Conservation (phyloP, 345 rosid species). For the Lepidium aucheri region DNA sequence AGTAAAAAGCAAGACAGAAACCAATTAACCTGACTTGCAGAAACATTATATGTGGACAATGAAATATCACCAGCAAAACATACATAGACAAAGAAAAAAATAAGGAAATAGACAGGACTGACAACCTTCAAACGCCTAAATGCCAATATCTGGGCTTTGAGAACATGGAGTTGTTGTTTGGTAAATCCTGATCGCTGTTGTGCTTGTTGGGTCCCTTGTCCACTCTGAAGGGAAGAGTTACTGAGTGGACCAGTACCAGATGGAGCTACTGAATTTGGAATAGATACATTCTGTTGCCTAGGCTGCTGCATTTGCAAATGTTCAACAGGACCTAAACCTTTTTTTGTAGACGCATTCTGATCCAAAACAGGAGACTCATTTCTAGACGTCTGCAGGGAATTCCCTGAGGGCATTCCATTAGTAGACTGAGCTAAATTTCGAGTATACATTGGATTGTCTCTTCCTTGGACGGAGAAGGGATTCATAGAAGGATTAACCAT, state of each 20-base stretch:
- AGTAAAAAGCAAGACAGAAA: constrained; percentile 16
- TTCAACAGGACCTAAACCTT: constrained; percentile 40
- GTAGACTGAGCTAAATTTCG: constrained; percentile 46
- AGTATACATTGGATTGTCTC: constrained; percentile 58
- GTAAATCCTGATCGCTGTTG: constrained; percentile 69
- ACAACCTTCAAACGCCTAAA: constrained; percentile 90
- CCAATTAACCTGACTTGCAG: not conserved
- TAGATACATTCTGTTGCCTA: constrained; percentile 55
- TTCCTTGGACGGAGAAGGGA: constrained; percentile 50
- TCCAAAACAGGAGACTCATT: constrained; percentile 45
- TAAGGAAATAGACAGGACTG: constrained; percentile 4
- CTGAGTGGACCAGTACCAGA: constrained; percentile 42
- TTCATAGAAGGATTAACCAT: constrained; percentile 39
- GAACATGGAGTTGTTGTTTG: constrained; percentile 92
- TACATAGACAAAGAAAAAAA: not conserved
- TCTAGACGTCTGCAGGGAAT: constrained; percentile 54
- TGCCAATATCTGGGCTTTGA: constrained; percentile 95
- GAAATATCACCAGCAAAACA: constrained; percentile 1
- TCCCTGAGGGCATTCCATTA: constrained; percentile 68
- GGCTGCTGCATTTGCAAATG: constrained; percentile 51
- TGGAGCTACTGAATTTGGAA: constrained; percentile 44
- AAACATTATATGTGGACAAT: not conserved
- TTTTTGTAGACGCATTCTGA: constrained; percentile 49
- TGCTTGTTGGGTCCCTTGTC: constrained; percentile 42
- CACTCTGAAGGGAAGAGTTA: constrained; percentile 41